Evolutionary conservation across 2,329 filamentous ascomycete genomes (phyloP).

Genomic region (Periconia sp.): DNA sequence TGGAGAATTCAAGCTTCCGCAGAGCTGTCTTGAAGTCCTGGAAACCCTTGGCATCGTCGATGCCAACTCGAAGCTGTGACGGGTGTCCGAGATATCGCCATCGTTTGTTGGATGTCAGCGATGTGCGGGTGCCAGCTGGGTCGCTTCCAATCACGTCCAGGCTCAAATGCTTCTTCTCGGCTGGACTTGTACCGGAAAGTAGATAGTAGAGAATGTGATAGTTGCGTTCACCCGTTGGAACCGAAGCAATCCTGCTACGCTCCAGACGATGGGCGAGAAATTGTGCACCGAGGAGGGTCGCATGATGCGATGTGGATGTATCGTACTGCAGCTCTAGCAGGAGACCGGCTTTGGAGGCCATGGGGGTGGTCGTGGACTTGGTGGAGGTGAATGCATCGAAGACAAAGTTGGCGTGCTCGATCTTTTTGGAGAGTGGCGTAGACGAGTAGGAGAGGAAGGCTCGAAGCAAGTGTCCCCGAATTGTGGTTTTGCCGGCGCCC

Average conservation of each 20-base stretch:
- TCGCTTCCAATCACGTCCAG: conserved; percentile 64
- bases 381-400: conserved; percentile 97
- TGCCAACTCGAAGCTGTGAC: conserved; percentile 94
- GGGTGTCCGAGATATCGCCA: conserved; percentile 98
- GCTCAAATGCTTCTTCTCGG: conserved; percentile 86
- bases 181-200: conserved; percentile 85
- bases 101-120: conserved; percentile 70
- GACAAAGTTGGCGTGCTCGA: conserved; percentile 91
- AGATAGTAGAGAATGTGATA: conserved; percentile 98
- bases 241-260: conserved; percentile 85
- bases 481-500: conserved; percentile 92
- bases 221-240: conserved; percentile 94
- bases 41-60: conserved; percentile 95
- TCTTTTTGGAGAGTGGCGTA: conserved; percentile 89
- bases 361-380: conserved; percentile 93
- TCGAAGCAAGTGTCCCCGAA: conserved; percentile 86
- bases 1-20: conserved; percentile 90
- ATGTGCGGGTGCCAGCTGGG: conserved; percentile 59
- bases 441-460: conserved; percentile 87
- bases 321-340: conserved; percentile 98
- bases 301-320: conserved; percentile 81
- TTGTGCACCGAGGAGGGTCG: conserved; percentile 91
- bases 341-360: conserved; percentile 91
- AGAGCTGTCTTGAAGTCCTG: conserved; percentile 97
- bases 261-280: conserved; percentile 92